A percentile compares a stretch with the other conserved stretches of the same genome.
Evolutionary conservation across 257 asterid genomes (phyloP).

Genomic region (Prunella vulgaris): DNA sequence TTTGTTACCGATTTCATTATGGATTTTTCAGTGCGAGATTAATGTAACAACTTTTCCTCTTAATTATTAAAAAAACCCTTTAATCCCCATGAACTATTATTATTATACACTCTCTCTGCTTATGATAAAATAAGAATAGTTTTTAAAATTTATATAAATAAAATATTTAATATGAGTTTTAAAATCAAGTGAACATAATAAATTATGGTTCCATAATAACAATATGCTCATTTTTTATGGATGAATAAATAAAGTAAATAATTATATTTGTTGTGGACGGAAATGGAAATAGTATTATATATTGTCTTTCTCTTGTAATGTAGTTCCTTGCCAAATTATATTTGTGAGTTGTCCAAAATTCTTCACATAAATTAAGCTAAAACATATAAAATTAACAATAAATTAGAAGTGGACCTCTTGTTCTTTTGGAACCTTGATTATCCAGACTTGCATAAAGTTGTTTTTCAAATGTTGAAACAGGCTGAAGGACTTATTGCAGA

Average conservation of each 20-base stretch:
- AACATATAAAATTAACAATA: background rate
- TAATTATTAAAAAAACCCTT: background rate
- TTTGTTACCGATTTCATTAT: constrained; percentile 2
- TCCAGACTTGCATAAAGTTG: background rate
- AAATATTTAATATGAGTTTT: no score
- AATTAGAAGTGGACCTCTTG: background rate
- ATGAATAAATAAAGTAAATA: no score
- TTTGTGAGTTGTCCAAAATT: background rate
- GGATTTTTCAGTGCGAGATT: constrained; percentile 6
- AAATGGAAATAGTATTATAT: background rate
- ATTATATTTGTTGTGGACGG: no score
- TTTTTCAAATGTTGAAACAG: constrained; percentile 37
- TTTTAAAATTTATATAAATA: no score
- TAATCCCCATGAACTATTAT: background rate
- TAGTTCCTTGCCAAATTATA: background rate
- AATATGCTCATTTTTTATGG: no score
- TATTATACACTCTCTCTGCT: no score
- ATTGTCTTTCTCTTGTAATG: background rate
- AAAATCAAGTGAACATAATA: no score
- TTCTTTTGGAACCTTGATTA: background rate
- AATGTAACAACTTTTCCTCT: background rate
- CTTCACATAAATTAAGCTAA: background rate
- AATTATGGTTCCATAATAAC: no score
- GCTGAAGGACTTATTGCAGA: constrained; percentile 73
- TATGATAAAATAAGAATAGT: no score